phyloP scores from a whole-genome alignment of 257 asterid species.

The Solanum gandarillasii region DNA sequence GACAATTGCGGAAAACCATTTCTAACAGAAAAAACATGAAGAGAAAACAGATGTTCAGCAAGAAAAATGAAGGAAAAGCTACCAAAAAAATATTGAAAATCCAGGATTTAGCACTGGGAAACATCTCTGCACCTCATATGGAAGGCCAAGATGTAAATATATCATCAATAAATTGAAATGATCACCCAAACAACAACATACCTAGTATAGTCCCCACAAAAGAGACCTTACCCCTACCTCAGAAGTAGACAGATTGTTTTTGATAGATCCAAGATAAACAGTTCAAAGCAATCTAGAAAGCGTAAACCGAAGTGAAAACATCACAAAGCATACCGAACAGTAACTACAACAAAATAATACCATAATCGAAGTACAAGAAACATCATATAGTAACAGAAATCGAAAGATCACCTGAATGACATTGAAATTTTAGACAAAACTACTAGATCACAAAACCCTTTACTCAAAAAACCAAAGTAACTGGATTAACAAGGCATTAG shows the following conservation, averaged over 20 bases:
- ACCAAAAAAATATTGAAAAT: background rate
- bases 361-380: background rate
- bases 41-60: background rate
- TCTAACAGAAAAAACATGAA: background rate
- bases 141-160: background rate
- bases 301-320: background rate
- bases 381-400: background rate
- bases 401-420: background rate
- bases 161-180: background rate
- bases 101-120: background rate
- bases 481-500: background rate
- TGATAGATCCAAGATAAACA: background rate
- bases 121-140: background rate
- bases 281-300: background rate
- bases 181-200: background rate
- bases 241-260: too few relatives aligned
- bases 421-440: background rate
- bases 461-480: background rate
- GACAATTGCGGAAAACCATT: background rate
- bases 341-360: background rate
- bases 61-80: background rate
- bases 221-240: background rate
- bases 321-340: background rate
- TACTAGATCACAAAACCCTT: background rate
- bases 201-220: background rate